phyloP scores from a whole-genome alignment of 495 filamentous ascomycete genomes.

The Hypoxylon crocopeplum region DNA sequence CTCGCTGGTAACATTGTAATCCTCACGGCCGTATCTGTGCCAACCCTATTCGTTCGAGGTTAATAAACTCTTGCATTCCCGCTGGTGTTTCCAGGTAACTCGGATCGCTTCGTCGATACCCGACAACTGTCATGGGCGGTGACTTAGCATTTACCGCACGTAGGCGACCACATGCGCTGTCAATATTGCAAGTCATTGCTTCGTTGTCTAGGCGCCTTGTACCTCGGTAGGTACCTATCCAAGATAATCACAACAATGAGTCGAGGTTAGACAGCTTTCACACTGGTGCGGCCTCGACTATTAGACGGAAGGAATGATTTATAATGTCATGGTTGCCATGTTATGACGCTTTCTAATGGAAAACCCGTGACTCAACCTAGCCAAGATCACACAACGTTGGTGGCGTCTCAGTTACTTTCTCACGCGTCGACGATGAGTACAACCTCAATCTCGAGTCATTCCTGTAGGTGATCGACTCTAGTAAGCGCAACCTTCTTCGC shows the following conservation, averaged over 20 bases:
- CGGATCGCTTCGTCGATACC: too few relatives aligned
- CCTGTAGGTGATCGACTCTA: not conserved
- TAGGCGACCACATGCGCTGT: too few relatives aligned
- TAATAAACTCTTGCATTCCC: too few relatives aligned
- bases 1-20: conserved; percentile 15
- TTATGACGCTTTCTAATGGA: not conserved
- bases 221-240: too few relatives aligned
- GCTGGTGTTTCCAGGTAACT: too few relatives aligned
- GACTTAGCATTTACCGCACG: too few relatives aligned
- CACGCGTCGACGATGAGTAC: not conserved
- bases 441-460: not conserved
- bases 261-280: too few relatives aligned
- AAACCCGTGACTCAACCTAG: not conserved
- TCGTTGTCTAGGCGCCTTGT: not conserved
- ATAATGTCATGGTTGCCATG: not conserved
- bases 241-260: too few relatives aligned
- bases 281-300: too few relatives aligned
- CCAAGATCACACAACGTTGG: conserved; percentile 14
- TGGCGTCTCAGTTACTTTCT: conserved; percentile 1
- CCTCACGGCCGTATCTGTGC: conserved; percentile 13
- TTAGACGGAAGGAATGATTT: not conserved
- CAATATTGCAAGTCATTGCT: too few relatives aligned
- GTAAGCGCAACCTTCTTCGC: not conserved
- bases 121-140: too few relatives aligned
- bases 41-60: not conserved